Base-by-base conservation (phyloP, 345 rosid genomes). In the Salix koriyanagi region DNA sequence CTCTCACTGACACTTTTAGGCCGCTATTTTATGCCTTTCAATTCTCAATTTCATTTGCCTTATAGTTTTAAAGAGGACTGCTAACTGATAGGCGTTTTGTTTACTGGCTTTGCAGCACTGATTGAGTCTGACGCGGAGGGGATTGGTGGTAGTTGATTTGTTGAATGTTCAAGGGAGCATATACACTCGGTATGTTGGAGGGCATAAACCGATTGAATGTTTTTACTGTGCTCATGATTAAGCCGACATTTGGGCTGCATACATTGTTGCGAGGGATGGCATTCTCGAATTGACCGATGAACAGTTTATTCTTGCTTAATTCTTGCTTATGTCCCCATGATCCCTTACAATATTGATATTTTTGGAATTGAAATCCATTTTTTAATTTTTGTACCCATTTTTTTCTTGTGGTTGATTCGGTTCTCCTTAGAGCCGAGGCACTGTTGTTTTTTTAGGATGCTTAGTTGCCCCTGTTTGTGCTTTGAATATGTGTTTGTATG, bases 91-190 rank as follows among this genome's bases (percentile, higher is more conserved):
- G 66, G 66, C 61, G n/a, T 64, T 56, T 44, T 73, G 67, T 81
- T 19, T 79, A 76, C 73, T 80, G 69, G 30, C 76, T 66, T 84
- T 84, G 85, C 92, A 96, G 98, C 99, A 50, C 86, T 96, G 85
- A 96, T 96, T 26, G 99, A 96, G 88, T 96, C 98, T 79, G 99
- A 96, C 68, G 97, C 98, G 14, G 99, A 96, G 89, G 99, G 99
- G 41, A 96, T 96, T 87, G 99, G 99, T 87, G 99, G 98, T 74
- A 94, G 99, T 83, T 97, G 99, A 52, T 96, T 94, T 87, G 89
- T 94, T 60, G 98, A 94, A 84, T 96, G 99, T 85, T 92, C 94
- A 82, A 88, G 98, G 76, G 99, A 96, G 89, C 98, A 96, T 85
- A 88, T 94, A 77, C 87, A 91, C 83, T 87, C 97, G 26, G 99